Base-by-base conservation (phyloP, 73 alveolate species). In the Durusdinium trenchii region DNA sequence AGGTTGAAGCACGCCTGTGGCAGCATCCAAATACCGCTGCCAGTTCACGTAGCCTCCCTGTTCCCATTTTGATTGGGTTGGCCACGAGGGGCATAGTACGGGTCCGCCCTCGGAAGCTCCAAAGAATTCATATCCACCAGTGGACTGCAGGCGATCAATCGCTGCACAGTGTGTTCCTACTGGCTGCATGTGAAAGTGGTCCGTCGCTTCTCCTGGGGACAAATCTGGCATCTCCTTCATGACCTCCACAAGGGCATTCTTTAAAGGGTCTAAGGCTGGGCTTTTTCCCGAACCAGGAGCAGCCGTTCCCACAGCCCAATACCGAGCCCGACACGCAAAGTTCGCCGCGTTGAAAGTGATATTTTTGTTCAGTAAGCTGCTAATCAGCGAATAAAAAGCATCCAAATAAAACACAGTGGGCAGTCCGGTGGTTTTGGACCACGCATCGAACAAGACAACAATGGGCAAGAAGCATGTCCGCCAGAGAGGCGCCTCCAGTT, bases 231-330 rank as follows among this genome's bases (percentile, higher is more conserved):
- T 9, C 26, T 85, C 94, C 20, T 45, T 57, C 79, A 85, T 36
- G 26, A 85, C 94, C 38, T 51, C 75, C 79, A 52, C 30, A 4
- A 85, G 57, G n/a, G 94, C 94, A 1, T 85, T 36, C 94, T 85
- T 85, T 60, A 85, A 6, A 2, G 94, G 94, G 42, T 51, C 79
- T 43, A 52, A 45, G 7, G 94, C 79, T 0, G 94, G 81, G 47
- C 94, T 85, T 40, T 85, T 85, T 9, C 94, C 94, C 26, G 94
- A 85, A 6, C 94, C 94, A 10, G 94, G 94, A 36, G 94, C 67
- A 23, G 94, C 94, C 0, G 94, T 52, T 18, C 94, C 79, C 1
- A 51, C 78, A 3, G 94, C 78, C 94, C 94, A 85, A 54, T 36
- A 85, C 9, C 94, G 78, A 4, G 94, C 94, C 26, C 94, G 50